Conservation (phyloP, 1,284 basidiomycete genomes). For the Cryptococcus hybrid region DNA sequence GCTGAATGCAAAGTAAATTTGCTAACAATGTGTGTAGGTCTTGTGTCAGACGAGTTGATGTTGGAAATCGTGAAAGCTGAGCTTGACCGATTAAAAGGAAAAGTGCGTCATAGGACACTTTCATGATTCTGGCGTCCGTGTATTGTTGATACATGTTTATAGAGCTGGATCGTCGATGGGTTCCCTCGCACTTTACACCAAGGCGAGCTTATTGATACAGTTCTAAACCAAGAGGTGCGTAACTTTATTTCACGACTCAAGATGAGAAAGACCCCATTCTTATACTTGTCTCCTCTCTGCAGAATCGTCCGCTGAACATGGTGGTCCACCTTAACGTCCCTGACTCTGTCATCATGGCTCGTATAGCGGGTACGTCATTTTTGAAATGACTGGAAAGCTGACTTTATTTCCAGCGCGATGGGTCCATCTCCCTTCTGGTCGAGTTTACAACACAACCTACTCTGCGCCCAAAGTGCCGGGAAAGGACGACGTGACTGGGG, state of each 20-base stretch:
- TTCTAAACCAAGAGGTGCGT: constrained; percentile 32
- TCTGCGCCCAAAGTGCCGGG: constrained; percentile 86
- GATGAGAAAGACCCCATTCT: too few species aligned
- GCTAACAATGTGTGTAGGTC: constrained; percentile 24
- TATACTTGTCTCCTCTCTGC: too few species aligned
- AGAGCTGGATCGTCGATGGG: constrained; percentile 87
- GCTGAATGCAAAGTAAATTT: not conserved
- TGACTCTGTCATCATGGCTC: constrained; percentile 80
- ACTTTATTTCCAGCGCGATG: constrained; percentile 63
- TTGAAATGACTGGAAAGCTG: not conserved
- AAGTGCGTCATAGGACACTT: constrained; percentile 22
- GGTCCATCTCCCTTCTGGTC: constrained; percentile 88
- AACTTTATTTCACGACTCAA: too few species aligned
- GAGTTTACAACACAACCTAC: constrained; percentile 90
- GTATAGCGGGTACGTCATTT: constrained; percentile 64
- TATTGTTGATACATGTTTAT: not conserved
- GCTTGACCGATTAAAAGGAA: constrained; percentile 44
- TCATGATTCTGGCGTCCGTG: not conserved
- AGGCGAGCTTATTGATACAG: constrained; percentile 72
- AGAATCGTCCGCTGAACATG: constrained; percentile 64
- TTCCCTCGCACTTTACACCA: constrained; percentile 93
- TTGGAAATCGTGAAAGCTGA: constrained; percentile 47
- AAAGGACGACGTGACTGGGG: constrained; percentile 88
- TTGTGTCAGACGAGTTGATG: constrained; percentile 50
- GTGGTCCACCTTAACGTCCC: constrained; percentile 91